Base-by-base conservation (phyloP, 106 monocot genomes). In the Dioscorea zingiberensis region DNA sequence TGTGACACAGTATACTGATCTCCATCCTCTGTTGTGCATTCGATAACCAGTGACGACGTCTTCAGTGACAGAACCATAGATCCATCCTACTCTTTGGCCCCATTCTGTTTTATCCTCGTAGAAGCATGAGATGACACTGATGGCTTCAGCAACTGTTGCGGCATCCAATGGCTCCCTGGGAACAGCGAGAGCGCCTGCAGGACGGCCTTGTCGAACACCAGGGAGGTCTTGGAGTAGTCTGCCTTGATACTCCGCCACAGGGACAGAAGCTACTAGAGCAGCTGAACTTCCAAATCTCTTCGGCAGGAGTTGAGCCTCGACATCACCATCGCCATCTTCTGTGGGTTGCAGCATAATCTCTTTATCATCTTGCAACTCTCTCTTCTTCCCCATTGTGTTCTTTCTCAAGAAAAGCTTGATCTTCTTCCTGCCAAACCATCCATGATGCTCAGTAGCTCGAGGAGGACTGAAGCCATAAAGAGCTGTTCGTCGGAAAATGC, bases 11-110 rank as follows among this genome's bases (percentile, higher is more conserved):
- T 98, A 98, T 1, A 98, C 69, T 0, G 92, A 93, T 26, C 92
- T 25, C 98, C 98, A 98, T 6, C 98, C 98, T 5, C 92, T 63
- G 77, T 98, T 98, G 76, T 98, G 98, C 98, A 98, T 98, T 64
- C 93, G 67, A 66, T 98, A 98, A 9, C 98, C 98, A 1, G 98
- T 98, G 15, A 98, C 98, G 0, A 98, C 98, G 62, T 98, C 98
- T 62, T 98, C 98, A 1, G 98, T 98, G 9, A 98, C 98, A 0
- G 92, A 93, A 1, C 98, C 98, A 54, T 98, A 98, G 30, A 98
- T 98, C 93, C 98, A 93, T 6, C 98, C 98, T 0, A 98, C 83
- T 12, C 98, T 46, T 55, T 32, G 58, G 1, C 98, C 93, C 98
- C 98, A 98, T 29, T 98, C 98, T 0, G 98, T 98, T 28, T 76